Percentiles rank a stretch among this genome's conserved stretches.
phyloP scores from a whole-genome alignment of 164 flowering plant species.

The Nymphaea colorata region DNA sequence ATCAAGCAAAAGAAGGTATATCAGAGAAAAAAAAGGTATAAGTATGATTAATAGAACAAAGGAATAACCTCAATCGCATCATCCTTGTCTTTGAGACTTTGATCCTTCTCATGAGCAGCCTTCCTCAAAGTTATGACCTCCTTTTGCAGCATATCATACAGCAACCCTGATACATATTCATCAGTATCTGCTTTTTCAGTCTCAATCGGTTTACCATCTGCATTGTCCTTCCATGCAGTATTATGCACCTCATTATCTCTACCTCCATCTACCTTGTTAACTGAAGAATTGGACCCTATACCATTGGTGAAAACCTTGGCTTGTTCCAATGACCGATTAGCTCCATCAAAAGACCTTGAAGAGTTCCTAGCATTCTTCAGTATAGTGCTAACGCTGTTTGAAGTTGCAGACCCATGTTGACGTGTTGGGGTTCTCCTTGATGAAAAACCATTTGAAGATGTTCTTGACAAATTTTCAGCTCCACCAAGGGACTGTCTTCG shows the following conservation, averaged over 20 bases:
- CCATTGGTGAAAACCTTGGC: constrained; percentile 3
- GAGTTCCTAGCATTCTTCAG: constrained; percentile 9
- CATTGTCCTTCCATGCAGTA: not conserved
- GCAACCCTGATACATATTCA: constrained; percentile 16
- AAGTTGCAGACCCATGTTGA: constrained; percentile 3
- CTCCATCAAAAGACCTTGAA: constrained; percentile 20
- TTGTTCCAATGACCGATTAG: constrained; percentile 9
- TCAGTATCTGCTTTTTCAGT: not conserved
- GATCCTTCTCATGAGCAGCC: constrained; percentile 17
- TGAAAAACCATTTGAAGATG: constrained; percentile 26
- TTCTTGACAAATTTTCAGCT: constrained; percentile 7
- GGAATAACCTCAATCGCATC: constrained; percentile 22
- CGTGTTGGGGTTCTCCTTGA: constrained; percentile 37
- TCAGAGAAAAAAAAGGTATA: not conserved
- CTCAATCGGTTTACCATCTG: constrained; percentile 7
- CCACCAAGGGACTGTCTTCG: constrained; percentile 17
- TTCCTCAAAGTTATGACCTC: constrained; percentile 23
- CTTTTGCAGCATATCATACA: constrained; percentile 21
- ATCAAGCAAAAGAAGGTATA: not conserved
- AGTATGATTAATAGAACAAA: not conserved
- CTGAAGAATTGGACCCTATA: not conserved
- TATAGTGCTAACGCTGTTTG: constrained; percentile 6
- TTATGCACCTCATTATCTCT: not conserved
- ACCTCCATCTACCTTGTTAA: not conserved
- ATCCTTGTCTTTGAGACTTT: constrained; percentile 21